Evolutionary conservation across 1,139 yeast genomes (phyloP), one percentile per base, ranked within the genome.

Genomic region (Magnusiomyces ingens): DNA sequence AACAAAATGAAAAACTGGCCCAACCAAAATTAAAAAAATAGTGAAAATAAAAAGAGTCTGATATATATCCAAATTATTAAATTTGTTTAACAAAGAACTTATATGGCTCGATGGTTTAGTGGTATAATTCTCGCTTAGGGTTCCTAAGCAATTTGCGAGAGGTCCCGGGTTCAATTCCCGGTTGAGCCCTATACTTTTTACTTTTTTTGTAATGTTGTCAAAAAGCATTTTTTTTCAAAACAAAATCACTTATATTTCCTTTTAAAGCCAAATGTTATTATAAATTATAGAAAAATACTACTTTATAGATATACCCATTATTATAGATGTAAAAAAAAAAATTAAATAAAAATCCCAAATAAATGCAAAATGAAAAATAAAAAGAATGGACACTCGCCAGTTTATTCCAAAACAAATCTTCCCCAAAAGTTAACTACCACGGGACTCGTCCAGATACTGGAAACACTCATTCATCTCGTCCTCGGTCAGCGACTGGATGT

Each of bases 401-500:
- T 15, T 12, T 12, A 12, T 12, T 12, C 17, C 11, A 43, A 10
- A 41, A 41, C 19, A 41, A 32, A 37, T n/a, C n/a, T n/a, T n/a
- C n/a, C n/a, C n/a, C n/a, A 50, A 19, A 17, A 19, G 45, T 6
- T 15, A 19, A 19, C 37, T 5, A 40, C 42, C n/a, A 32, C 22
- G n/a, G n/a, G 41, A 43, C 18, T 50, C 55, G 15, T 52, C 52
- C 43, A 53, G 41, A 35, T 55, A 51, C 38, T 52, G 49, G 21
- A 38, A 55, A 55, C 81, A 76, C 32, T 62, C 62, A 17, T 70
- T 71, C 91, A 89, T 86, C 67, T 89, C 95, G 42, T 82, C 87
- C 59, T 81, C 86, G 46, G 88, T 81, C 56, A 90, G 73, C 1
- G 93, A 78, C 61, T 86, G 82, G 57, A 90, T 78, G 69, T 90